Percentiles rank a stretch among this genome's conserved stretches.
Conservation (phyloP, 164 flowering plant genomes). For the Vitis riparia region DNA sequence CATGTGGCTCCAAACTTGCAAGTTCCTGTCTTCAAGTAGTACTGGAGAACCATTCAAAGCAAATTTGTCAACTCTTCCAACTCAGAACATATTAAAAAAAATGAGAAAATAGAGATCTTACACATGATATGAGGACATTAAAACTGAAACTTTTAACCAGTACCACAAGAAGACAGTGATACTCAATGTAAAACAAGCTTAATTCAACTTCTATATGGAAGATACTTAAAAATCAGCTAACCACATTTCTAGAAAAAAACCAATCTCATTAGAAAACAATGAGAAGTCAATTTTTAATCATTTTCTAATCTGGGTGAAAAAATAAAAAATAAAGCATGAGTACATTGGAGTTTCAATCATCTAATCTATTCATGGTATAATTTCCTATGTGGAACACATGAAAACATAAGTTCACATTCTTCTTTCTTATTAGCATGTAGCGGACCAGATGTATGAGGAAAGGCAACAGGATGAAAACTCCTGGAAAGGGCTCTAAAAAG, state of each 20-base stretch:
- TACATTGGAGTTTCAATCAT: background rate
- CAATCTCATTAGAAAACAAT: too few species aligned
- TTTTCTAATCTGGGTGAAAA: too few species aligned
- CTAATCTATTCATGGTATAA: background rate
- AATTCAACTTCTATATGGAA: too few species aligned
- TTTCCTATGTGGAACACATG: too few species aligned
- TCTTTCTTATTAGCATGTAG: too few species aligned
- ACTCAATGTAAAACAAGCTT: too few species aligned
- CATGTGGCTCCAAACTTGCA: slow-evolving; percentile 98
- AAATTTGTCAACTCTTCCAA: slow-evolving; percentile 7
- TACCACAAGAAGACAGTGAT: background rate
- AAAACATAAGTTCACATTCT: too few species aligned
- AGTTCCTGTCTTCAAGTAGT: slow-evolving; percentile 90
- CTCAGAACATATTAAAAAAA: slow-evolving; percentile 2
- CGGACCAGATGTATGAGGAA: too few species aligned
- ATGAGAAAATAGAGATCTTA: background rate
- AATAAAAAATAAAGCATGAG: too few species aligned
- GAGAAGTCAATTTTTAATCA: too few species aligned
- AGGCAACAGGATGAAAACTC: too few species aligned
- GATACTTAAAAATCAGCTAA: background rate
- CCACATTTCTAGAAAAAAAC: background rate
- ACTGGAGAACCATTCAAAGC: slow-evolving; percentile 44
- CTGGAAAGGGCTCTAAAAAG: too few species aligned
- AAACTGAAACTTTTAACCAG: background rate
- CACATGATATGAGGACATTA: background rate